Evolutionary conservation across 805 yeast genomes (phyloP).

Genomic region (Yarrowia alimentaria): DNA sequence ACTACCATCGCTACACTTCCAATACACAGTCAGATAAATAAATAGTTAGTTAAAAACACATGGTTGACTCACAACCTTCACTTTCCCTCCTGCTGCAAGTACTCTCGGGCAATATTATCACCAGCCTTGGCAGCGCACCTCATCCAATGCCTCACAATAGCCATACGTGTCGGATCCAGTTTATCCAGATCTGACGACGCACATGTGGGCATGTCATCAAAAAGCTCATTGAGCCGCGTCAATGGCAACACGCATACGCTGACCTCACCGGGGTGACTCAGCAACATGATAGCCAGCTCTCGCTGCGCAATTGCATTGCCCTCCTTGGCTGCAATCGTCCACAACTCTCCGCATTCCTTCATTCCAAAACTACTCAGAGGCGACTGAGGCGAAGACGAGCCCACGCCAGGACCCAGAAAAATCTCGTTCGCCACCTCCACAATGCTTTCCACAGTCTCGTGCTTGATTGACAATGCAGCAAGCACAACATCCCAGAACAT

Average conservation of each 20-base stretch:
- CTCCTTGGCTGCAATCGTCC: slow-evolving; percentile 37
- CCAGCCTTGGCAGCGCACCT: slow-evolving; percentile 34
- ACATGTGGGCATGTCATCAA: slow-evolving; percentile 29
- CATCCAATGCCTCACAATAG: slow-evolving; percentile 38
- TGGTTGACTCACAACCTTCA: not conserved
- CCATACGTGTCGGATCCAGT: slow-evolving; percentile 37
- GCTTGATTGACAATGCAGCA: slow-evolving; percentile 39
- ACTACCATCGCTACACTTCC: no score
- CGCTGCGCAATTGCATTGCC: slow-evolving; percentile 36
- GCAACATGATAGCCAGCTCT: slow-evolving; percentile 36
- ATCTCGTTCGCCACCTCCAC: slow-evolving; percentile 34
- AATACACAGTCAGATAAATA: no score
- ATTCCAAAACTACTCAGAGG: slow-evolving; percentile 31
- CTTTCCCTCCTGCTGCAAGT: slow-evolving; percentile 31
- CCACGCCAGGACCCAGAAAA: slow-evolving; percentile 31
- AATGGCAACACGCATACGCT: slow-evolving; percentile 34
- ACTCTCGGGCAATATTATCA: slow-evolving; percentile 36
- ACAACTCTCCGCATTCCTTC: slow-evolving; percentile 36
- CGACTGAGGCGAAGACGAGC: not conserved
- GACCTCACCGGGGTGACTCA: slow-evolving; percentile 37
- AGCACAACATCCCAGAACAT: slow-evolving; percentile 43
- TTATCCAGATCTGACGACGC: slow-evolving; percentile 33
- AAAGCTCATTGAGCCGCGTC: slow-evolving; percentile 33
- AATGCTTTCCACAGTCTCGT: slow-evolving; percentile 33
- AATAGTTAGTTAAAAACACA: not conserved